These are phyloP conservation scores for Solanum bulbocastanum DNA, from an alignment of 257 asterid genomes.

Conservation along the genomic window DNA sequence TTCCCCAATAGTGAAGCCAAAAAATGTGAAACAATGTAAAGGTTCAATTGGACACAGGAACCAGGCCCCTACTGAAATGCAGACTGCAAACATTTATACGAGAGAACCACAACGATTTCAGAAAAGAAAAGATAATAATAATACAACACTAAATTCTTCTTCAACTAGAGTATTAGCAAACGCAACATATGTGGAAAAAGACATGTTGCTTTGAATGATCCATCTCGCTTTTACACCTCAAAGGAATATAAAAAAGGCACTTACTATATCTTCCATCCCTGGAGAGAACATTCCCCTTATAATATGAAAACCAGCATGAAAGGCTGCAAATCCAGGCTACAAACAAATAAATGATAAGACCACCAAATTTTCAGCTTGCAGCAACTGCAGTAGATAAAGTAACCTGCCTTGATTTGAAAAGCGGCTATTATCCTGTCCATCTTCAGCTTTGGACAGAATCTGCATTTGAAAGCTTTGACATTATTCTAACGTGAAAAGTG, in stretches of 20 bases:
- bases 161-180: neutral
- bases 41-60: neutral
- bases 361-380: neutral
- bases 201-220: neutral
- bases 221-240: neutral
- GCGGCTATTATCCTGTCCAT: neutral
- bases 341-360: neutral
- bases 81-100: neutral
- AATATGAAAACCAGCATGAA: neutral
- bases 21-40: neutral
- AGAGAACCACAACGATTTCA: neutral
- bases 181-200: neutral
- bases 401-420: conserved; percentile 1
- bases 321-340: conserved; percentile 1
- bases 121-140: neutral
- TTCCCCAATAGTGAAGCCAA: neutral
- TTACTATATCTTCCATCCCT: neutral
- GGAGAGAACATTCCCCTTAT: neutral
- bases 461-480: neutral
- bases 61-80: neutral
- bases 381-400: neutral
- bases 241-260: neutral
- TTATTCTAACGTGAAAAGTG: neutral
- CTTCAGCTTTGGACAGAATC: conserved; percentile 2
- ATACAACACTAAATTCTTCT: neutral